Base-by-base conservation (phyloP, 768 basidiomycete genomes). In the Neoboletus magnificus region DNA sequence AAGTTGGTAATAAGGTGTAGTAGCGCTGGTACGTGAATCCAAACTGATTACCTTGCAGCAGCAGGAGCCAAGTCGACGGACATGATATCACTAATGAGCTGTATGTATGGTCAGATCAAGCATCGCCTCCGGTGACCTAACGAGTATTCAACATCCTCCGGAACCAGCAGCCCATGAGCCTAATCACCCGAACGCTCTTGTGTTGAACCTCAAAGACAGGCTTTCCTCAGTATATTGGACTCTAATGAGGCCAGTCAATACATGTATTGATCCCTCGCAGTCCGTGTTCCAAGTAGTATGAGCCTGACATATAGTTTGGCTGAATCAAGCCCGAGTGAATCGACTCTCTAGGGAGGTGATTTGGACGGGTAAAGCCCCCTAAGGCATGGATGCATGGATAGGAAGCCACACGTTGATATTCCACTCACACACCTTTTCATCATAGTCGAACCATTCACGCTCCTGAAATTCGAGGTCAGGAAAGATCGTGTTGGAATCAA, bases 391-490 rank as follows among this genome's bases (percentile, higher is more conserved):
- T 11, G 11, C 5, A 36, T 62, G 4, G 25, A 54, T 50, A 35
- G 15, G 25, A 42, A 29, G n/a, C 18, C 16, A 7, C 18, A 27
- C 7, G 23, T 23, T 33, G 23, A 29, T 32, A 33, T 27, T 13
- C 29, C 18, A 22, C 20, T 18, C 35, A 47, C 54, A 42, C 57
- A 87, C 93, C 81, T 93, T 92, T 70, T 96, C 93, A 61, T 96
- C 93, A 61, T 96, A 96, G 63, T 94, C 93, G 13, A 77, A 82
- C 93, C 93, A 96, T 55, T 70, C 68, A 67, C 86, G 84, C 0
- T 64, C 51, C 29, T 53, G 33, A 47, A 66, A 73, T 32, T 86
- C 84, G n/a, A 91, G 78, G 3, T 91, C 83, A 10, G 73, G 46
- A 65, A 94, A 94, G 5, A 67, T 52, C 0, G 80, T 80, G 7